Evolutionary conservation across 2,329 filamentous ascomycete species (phyloP).

Genomic region (Colletotrichum endophyticum): DNA sequence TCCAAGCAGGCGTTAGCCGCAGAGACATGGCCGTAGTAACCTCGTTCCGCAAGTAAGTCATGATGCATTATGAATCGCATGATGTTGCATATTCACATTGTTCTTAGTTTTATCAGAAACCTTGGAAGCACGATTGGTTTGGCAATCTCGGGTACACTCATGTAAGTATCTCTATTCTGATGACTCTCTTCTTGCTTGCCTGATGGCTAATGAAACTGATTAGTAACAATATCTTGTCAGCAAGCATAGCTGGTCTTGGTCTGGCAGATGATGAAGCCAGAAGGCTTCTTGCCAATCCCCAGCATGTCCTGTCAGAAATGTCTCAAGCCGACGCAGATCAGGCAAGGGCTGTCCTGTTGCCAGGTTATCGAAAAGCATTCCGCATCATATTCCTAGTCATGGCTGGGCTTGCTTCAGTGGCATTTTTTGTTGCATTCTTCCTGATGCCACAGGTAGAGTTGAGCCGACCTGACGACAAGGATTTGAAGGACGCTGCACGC

Average conservation of each 20-base stretch:
- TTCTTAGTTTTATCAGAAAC: constrained; percentile 41
- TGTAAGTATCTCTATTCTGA: constrained; percentile 28
- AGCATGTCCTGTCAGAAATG: constrained; percentile 33
- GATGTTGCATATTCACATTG: not conserved
- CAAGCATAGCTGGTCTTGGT: constrained; percentile 29
- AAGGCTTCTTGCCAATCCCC: constrained; percentile 36
- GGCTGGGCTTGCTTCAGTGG: constrained; percentile 36
- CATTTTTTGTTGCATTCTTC: constrained; percentile 40
- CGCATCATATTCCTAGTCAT: constrained; percentile 42
- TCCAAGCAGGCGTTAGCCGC: constrained; percentile 61
- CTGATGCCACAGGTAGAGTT: constrained; percentile 45
- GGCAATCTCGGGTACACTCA: constrained; percentile 41
- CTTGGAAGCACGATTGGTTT: constrained; percentile 42
- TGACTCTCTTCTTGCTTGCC: not conserved
- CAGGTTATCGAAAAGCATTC: constrained; percentile 40
- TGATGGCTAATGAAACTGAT: not conserved
- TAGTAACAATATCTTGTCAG: constrained; percentile 43
- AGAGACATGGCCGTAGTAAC: constrained; percentile 48
- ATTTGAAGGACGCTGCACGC: constrained; percentile 38
- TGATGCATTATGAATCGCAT: rapidly evolving
- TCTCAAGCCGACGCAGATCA: constrained; percentile 30
- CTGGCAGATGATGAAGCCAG: constrained; percentile 26
- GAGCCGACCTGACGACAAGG: constrained; percentile 38
- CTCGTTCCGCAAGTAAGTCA: constrained; percentile 45
- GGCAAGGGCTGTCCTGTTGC: constrained; percentile 35